A percentile compares a stretch with the other conserved stretches of the same genome.
phyloP scores from a whole-genome alignment of 192 early-diverging fungal genomes.

The Backusella sp. region DNA sequence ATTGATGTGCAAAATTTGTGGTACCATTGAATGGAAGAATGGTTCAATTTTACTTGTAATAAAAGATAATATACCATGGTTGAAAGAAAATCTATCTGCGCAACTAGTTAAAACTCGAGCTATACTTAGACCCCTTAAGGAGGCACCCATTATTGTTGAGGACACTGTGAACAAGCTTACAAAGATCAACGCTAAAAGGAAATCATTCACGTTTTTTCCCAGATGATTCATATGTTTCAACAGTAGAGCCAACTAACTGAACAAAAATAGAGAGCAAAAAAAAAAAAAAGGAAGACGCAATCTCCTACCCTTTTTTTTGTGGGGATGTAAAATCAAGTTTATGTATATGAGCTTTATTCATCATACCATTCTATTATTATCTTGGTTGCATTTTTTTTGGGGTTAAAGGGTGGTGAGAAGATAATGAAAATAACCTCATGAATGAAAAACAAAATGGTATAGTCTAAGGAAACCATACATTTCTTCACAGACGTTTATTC shows the following conservation, averaged over 20 bases:
- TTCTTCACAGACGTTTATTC: not conserved
- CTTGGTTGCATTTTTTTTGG: no score
- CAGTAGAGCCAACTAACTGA: not conserved
- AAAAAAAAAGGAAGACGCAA: not conserved
- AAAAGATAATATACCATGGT: not conserved
- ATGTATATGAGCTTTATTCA: no score
- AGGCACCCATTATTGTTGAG: not conserved
- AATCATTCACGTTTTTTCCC: slow-evolving; percentile 1
- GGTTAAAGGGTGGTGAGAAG: no score
- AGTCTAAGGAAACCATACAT: not conserved
- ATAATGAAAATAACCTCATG: no score
- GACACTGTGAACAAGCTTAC: not conserved
- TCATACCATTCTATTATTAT: no score
- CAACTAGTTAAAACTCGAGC: not conserved
- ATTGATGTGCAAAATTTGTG: not conserved
- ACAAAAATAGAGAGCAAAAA: not conserved
- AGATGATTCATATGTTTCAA: not conserved
- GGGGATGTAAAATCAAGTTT: not conserved
- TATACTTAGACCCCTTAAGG: not conserved
- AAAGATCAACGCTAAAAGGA: not conserved
- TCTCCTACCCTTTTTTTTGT: not conserved
- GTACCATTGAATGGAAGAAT: not conserved
- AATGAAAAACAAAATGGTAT: no score
- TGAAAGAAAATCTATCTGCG: not conserved
- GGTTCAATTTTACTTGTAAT: not conserved